A percentile compares a stretch with the other conserved stretches of the same genome.
Conservation (phyloP, 2,329 filamentous ascomycete species). For the Penicillium sp. region DNA sequence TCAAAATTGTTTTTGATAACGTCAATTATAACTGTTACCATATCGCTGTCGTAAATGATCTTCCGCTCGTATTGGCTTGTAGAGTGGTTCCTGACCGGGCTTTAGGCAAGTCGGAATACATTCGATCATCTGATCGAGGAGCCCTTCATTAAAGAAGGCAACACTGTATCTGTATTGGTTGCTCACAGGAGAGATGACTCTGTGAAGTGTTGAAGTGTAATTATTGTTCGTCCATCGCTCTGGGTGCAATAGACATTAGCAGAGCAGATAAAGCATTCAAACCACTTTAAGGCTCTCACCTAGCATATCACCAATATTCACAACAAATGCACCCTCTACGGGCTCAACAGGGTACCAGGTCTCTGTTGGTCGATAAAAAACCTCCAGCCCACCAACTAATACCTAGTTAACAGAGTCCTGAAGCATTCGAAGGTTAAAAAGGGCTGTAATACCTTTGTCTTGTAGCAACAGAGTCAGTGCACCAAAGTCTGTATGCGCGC, state of each 20-base stretch:
- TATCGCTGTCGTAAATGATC: slow-evolving; percentile 28
- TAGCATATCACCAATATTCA: slow-evolving; percentile 52
- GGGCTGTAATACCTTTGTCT: slow-evolving; percentile 31
- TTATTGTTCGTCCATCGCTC: slow-evolving; percentile 49
- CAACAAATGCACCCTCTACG: slow-evolving; percentile 46
- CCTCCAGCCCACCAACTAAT: slow-evolving; percentile 47
- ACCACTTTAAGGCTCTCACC: slow-evolving; percentile 40
- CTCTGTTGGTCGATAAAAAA: slow-evolving; percentile 43
- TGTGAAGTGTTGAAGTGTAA: slow-evolving; percentile 2
- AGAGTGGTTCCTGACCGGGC: slow-evolving; percentile 26
- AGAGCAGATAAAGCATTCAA: slow-evolving; percentile 51
- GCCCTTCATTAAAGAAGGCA: slow-evolving; percentile 55
- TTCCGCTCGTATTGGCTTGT: slow-evolving; percentile 32
- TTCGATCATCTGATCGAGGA: slow-evolving; percentile 40
- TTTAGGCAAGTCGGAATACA: slow-evolving; percentile 33
- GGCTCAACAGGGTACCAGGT: slow-evolving; percentile 47
- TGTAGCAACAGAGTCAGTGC: slow-evolving; percentile 55
- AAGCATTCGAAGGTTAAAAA: slow-evolving; percentile 17
- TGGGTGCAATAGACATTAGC: slow-evolving; percentile 50
- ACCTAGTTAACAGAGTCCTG: not conserved
- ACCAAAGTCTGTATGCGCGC: slow-evolving; percentile 55
- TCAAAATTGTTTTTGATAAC: not conserved
- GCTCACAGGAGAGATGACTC: slow-evolving; percentile 20
- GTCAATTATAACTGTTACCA: slow-evolving; percentile 21
- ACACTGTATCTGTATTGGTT: slow-evolving; percentile 52